A percentile compares a stretch with the other conserved stretches of the same genome.
Conservation (phyloP, 306 rosid species). For the Malus sieversii region DNA sequence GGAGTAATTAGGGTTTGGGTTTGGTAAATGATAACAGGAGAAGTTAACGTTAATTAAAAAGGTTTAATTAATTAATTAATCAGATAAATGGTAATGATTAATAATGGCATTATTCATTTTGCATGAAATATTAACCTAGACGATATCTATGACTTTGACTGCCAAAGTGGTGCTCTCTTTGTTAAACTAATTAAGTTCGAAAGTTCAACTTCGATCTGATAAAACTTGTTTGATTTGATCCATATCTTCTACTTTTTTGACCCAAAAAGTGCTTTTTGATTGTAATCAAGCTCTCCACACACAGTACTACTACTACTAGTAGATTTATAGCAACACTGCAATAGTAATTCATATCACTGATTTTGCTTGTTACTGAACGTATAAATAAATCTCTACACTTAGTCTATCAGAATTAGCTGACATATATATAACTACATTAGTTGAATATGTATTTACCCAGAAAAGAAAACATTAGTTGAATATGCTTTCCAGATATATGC, state of each 20-base stretch:
- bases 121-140: conserved; percentile 8
- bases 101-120: conserved; percentile 10
- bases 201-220: conserved; percentile 23
- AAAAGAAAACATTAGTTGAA: conserved; percentile 4
- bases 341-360: neutral
- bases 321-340: neutral
- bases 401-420: too few species aligned
- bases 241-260: neutral
- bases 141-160: conserved; percentile 30
- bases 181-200: conserved; percentile 9
- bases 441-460: neutral
- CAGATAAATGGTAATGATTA: neutral
- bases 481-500: conserved; percentile 4
- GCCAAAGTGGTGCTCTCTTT: conserved; percentile 8
- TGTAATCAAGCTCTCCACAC: neutral
- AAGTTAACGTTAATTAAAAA: conserved; percentile 7
- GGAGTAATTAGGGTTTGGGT: neutral
- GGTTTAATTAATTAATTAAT: conserved; percentile 6
- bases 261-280: conserved; percentile 2
- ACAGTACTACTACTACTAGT: neutral
- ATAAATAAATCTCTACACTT: neutral
- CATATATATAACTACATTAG: too few species aligned
- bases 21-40: conserved; percentile 22
- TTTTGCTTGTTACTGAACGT: neutral
- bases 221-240: conserved; percentile 15